Conservation (phyloP, 2,329 filamentous ascomycete genomes). For the Aspergillus intermedius region DNA sequence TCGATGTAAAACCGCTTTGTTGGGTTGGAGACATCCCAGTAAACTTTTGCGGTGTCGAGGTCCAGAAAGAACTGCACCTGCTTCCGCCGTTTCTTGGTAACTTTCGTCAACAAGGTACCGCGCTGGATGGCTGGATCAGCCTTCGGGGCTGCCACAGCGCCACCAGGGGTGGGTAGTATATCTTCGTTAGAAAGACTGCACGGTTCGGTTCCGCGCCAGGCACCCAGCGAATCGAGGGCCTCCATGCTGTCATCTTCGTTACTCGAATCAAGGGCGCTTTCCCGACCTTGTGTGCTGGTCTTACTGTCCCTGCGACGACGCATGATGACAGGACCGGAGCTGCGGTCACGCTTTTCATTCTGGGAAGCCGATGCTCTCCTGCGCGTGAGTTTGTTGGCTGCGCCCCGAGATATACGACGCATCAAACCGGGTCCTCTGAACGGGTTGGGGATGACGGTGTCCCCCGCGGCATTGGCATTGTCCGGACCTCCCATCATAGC, state of each 20-base stretch:
- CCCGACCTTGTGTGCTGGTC: constrained; percentile 54
- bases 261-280: constrained; percentile 38
- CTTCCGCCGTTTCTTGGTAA: constrained; percentile 74
- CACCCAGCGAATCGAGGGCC: constrained; percentile 38
- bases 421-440: constrained; percentile 63
- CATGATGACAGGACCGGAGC: constrained; percentile 81
- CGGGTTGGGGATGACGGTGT: constrained; percentile 48
- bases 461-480: constrained; percentile 50
- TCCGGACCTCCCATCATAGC: constrained; percentile 51
- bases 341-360: constrained; percentile 73
- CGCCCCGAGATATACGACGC: constrained; percentile 75
- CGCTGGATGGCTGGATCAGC: constrained; percentile 70
- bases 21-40: constrained; percentile 73
- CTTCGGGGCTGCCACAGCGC: constrained; percentile 53
- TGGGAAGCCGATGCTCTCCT: constrained; percentile 73
- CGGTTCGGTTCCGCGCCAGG: constrained; percentile 36
- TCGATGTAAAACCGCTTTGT: constrained; percentile 89
- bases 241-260: constrained; percentile 39
- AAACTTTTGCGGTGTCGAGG: constrained; percentile 75
- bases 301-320: constrained; percentile 86
- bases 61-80: constrained; percentile 73
- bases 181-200: constrained; percentile 35
- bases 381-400: constrained; percentile 61
- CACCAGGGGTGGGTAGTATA: constrained; percentile 27
- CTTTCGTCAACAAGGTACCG: constrained; percentile 71